These are phyloP conservation scores for Sugiyamaella marilandica DNA, from an alignment of 805 yeast species.

Conservation along the genomic window DNA sequence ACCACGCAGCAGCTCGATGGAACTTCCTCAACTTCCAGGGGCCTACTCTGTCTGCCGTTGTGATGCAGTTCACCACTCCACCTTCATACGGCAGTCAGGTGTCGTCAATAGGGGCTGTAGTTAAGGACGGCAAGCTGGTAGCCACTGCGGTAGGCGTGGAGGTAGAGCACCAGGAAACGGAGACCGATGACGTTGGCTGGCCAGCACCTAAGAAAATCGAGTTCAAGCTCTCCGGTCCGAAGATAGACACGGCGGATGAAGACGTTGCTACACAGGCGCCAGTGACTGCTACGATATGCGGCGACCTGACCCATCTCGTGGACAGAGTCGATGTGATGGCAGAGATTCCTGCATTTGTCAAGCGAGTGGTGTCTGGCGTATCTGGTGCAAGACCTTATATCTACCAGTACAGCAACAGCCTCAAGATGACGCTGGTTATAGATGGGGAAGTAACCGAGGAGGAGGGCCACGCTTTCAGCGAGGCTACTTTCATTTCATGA, in stretches of 20 bases:
- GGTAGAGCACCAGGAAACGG: conserved; percentile 52
- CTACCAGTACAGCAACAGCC: conserved; percentile 77
- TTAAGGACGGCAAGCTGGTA: conserved; percentile 58
- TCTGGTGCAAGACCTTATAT: conserved; percentile 97
- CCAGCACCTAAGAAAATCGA: conserved; percentile 67
- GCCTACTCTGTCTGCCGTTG: conserved; percentile 62
- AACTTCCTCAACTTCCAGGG: conserved; percentile 89
- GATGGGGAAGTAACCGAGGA: conserved; percentile 44
- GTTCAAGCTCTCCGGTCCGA: conserved; percentile 52
- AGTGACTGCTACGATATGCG: conserved; percentile 50
- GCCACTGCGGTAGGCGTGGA: conserved; percentile 63
- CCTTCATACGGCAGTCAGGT: conserved; percentile 76
- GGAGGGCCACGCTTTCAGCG: conserved; percentile 65
- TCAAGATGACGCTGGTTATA: conserved; percentile 42
- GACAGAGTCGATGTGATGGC: conserved; percentile 98
- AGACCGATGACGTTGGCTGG: conserved; percentile 76
- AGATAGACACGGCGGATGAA: conserved; percentile 42
- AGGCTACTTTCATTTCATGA: conserved; percentile 69
- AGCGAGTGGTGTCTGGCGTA: conserved; percentile 87
- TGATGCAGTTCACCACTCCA: conserved; percentile 97
- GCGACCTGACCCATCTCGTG: conserved; percentile 56
- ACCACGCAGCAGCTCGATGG: conserved; percentile 97
- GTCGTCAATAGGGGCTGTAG: conserved; percentile 73
- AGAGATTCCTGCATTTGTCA: conserved; percentile 91
- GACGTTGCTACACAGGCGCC: conserved; percentile 30